These are phyloP conservation scores for Penicillium sp. DNA, from an alignment of 2,329 filamentous ascomycete species.

Conservation along the genomic window DNA sequence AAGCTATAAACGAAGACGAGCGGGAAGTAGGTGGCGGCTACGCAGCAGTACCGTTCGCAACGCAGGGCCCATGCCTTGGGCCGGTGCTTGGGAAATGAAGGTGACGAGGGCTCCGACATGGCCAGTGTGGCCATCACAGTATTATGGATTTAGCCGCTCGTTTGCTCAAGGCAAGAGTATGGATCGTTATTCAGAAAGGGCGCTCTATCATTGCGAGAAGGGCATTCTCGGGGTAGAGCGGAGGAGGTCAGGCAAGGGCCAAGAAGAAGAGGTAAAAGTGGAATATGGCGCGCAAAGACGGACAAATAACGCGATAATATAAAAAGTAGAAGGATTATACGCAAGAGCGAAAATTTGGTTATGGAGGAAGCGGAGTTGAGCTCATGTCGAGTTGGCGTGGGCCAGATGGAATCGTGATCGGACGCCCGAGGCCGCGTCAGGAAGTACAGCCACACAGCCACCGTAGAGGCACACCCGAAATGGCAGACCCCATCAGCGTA, in stretches of 20 bases:
- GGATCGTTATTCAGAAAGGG: not conserved
- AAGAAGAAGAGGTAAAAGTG: not conserved
- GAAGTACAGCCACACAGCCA: slow-evolving; percentile 1
- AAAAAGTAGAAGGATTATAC: not conserved
- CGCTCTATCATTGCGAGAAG: slow-evolving; percentile 3
- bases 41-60: slow-evolving; percentile 84
- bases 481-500: not conserved
- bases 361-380: not conserved
- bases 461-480: slow-evolving; percentile 4
- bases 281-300: not conserved
- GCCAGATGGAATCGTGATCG: not conserved
- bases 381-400: slow-evolving; percentile 1
- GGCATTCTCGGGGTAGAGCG: not conserved
- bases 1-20: slow-evolving; percentile 85
- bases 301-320: not conserved
- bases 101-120: slow-evolving; percentile 45
- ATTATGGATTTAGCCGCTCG: not conserved
- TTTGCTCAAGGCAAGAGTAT: not conserved
- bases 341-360: not conserved
- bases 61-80: slow-evolving; percentile 48
- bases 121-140: slow-evolving; percentile 44
- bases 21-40: slow-evolving; percentile 80
- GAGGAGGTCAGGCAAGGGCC: slow-evolving; percentile 1
- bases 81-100: slow-evolving; percentile 48
- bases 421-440: slow-evolving; percentile 1